These are phyloP conservation scores for Diaporthe velutina DNA, from an alignment of 2,329 filamentous ascomycete species.

Conservation along the genomic window DNA sequence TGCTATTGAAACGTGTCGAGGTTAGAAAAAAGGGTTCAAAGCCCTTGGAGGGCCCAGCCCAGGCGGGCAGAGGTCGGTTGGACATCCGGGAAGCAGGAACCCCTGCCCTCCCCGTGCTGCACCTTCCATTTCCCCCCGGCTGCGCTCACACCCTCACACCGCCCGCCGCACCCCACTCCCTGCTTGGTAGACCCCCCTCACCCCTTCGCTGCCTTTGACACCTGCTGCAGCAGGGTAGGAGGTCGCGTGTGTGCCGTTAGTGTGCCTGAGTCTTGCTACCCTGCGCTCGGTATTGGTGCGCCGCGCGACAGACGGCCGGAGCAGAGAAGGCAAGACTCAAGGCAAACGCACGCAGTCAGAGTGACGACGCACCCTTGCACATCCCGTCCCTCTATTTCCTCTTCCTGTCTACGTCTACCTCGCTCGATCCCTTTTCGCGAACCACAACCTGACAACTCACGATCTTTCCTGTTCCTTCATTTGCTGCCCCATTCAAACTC, in stretches of 20 bases:
- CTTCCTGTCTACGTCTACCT: not conserved
- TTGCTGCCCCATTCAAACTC: not conserved
- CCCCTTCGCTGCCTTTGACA: not conserved
- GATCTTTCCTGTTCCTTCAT: conserved; percentile 32
- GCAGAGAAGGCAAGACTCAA: not conserved
- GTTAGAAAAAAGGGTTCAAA: conserved; percentile 5
- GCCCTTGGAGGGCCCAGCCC: not conserved
- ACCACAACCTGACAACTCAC: conserved; percentile 39
- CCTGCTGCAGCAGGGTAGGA: not conserved
- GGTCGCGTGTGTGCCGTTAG: conserved; percentile 14
- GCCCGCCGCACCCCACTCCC: not conserved
- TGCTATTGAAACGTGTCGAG: conserved; percentile 26
- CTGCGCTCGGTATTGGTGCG: conserved; percentile 16
- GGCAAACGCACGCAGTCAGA: not conserved
- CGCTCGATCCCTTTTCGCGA: conserved; percentile 27
- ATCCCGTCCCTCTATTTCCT: not conserved
- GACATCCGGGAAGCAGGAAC: conserved; percentile 9
- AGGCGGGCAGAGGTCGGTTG: conserved; percentile 18
- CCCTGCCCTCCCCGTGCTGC: conserved; percentile 5
- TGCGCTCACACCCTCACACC: not conserved
- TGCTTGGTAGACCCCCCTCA: no score
- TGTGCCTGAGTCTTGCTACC: conserved; percentile 21
- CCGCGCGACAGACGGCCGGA: not conserved
- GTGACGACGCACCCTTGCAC: conserved; percentile 5
- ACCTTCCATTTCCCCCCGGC: conserved; percentile 15